These are phyloP conservation scores for Leishmania major DNA, from an alignment of 208 protist species.

Conservation along the genomic window DNA sequence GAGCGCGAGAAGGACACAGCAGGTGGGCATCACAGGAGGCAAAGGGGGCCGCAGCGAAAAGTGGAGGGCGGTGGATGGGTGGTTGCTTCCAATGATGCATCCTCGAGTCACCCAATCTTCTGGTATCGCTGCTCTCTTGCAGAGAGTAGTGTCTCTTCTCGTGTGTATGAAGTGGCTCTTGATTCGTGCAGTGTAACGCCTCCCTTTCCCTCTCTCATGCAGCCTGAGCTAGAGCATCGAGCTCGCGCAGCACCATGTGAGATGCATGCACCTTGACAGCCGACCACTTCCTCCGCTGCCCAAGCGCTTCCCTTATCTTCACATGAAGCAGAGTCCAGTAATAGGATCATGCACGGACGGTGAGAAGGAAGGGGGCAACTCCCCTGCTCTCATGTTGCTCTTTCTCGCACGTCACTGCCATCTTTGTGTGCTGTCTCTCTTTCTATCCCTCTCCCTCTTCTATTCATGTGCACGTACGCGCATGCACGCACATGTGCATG, in stretches of 20 bases:
- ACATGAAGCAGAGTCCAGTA: not conserved
- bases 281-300: not conserved
- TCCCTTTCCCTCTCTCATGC: not conserved
- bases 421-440: not conserved
- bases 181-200: not conserved
- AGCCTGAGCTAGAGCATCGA: not conserved
- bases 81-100: not conserved
- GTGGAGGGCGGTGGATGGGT: not conserved
- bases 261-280: not conserved
- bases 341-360: not conserved
- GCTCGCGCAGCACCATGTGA: not conserved
- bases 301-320: not conserved
- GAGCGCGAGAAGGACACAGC: not conserved
- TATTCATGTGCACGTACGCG: not conserved
- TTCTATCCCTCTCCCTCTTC: not conserved
- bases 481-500: not conserved
- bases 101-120: not conserved
- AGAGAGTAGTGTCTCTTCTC: not conserved
- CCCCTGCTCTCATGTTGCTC: not conserved
- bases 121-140: slow-evolving; percentile 8
- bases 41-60: not conserved
- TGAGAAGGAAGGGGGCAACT: not conserved
- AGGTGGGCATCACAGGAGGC: not conserved
- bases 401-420: not conserved
- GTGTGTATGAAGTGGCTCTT: not conserved